Conservation (phyloP, 495 filamentous ascomycete genomes). For the Hyaloscypha variabilis region DNA sequence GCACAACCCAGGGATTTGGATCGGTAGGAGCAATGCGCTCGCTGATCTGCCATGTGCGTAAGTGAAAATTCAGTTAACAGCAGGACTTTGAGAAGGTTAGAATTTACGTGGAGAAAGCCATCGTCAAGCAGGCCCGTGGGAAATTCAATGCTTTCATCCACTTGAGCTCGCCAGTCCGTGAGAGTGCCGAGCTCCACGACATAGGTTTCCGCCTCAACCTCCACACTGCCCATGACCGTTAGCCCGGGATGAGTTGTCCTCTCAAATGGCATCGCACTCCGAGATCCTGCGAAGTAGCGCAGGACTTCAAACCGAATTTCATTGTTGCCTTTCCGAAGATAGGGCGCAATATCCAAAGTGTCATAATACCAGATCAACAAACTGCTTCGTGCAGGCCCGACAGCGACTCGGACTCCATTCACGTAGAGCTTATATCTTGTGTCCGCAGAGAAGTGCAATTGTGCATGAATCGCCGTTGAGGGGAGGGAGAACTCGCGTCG, state of each 20-base stretch:
- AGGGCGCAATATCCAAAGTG: slow-evolving; percentile 39
- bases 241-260: slow-evolving; percentile 38
- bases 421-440: slow-evolving; percentile 44
- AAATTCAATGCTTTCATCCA: slow-evolving; percentile 37
- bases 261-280: slow-evolving; percentile 42
- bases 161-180: slow-evolving; percentile 30
- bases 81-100: background rate
- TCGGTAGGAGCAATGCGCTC: slow-evolving; percentile 35
- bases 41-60: slow-evolving; percentile 33
- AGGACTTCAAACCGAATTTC: slow-evolving; percentile 36
- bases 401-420: slow-evolving; percentile 38
- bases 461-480: slow-evolving; percentile 3
- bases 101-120: slow-evolving; percentile 43
- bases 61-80: background rate
- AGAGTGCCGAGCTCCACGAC: slow-evolving; percentile 30
- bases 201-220: slow-evolving; percentile 29
- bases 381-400: slow-evolving; percentile 39
- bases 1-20: slow-evolving; percentile 10
- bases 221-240: slow-evolving; percentile 35
- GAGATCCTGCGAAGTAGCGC: slow-evolving; percentile 36
- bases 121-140: slow-evolving; percentile 41
- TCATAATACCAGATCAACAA: slow-evolving; percentile 45
- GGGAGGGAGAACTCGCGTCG: slow-evolving; percentile 29
- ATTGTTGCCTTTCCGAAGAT: slow-evolving; percentile 35
- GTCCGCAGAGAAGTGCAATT: slow-evolving; percentile 43